A percentile compares a stretch with the other conserved stretches of the same genome.
Evolutionary conservation across 306 rosid species (phyloP).

Genomic region (Lathyrus oleraceus): DNA sequence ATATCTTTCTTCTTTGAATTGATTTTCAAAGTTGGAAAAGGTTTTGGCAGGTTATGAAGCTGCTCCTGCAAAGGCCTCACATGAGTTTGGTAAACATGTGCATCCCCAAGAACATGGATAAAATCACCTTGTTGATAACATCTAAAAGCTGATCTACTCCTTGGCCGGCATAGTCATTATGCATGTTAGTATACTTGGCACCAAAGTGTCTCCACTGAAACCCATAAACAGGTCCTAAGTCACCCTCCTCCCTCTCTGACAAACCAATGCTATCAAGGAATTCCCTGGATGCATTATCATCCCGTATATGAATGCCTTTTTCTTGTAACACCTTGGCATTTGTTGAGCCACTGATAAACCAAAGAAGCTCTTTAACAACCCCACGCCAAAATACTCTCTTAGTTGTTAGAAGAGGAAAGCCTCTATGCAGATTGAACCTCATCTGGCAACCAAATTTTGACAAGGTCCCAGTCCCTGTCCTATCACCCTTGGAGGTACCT

Average conservation of each 20-base stretch:
- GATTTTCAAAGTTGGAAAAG: too few relatives aligned
- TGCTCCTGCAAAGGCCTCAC: too few relatives aligned
- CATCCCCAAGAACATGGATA: conserved; percentile 78
- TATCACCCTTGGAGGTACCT: conserved; percentile 79
- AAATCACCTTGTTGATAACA: conserved; percentile 90
- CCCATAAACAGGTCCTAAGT: conserved; percentile 96
- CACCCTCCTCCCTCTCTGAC: conserved; percentile 88
- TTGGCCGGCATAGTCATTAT: conserved; percentile 83
- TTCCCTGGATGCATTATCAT: conserved; percentile 94
- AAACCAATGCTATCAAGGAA: conserved; percentile 89
- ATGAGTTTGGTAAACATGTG: too few relatives aligned
- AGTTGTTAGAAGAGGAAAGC: conserved; percentile 90
- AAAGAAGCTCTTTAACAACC: conserved; percentile 93
- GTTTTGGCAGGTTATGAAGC: too few relatives aligned
- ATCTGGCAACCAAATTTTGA: conserved; percentile 96
- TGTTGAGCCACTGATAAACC: conserved; percentile 98
- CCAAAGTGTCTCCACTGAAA: conserved; percentile 99
- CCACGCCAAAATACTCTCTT: conserved; percentile 99
- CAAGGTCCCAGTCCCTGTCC: conserved; percentile 93
- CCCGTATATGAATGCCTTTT: conserved; percentile 91
- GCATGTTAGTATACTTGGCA: conserved; percentile 92
- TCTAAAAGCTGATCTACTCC: conserved; percentile 90
- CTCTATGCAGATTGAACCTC: conserved; percentile 83
- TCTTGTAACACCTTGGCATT: conserved; percentile 92
- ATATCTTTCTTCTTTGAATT: too few relatives aligned